A percentile compares a stretch with the other conserved stretches of the same genome.
These are phyloP conservation scores for Alternaria dauci DNA, from an alignment of 2,329 filamentous ascomycete species.

Conservation along the genomic window DNA sequence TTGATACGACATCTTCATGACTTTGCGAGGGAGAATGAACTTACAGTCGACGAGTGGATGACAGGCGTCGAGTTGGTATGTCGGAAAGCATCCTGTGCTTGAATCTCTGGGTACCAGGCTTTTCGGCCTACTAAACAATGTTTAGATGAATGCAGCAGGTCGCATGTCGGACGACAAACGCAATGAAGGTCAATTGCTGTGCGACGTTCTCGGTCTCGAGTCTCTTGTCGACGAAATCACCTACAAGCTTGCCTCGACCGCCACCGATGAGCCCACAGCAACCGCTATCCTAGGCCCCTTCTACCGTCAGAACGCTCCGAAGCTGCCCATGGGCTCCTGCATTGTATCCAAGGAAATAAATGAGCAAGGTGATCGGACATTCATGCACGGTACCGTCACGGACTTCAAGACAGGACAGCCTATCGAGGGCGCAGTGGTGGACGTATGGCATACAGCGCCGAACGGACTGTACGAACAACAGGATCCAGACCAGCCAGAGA, in stretches of 20 bases:
- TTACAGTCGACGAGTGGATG: constrained; percentile 82
- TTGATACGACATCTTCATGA: constrained; percentile 79
- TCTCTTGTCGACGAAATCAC: constrained; percentile 80
- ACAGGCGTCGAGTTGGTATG: constrained; percentile 72
- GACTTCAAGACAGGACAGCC: constrained; percentile 69
- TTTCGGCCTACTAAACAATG: constrained; percentile 8
- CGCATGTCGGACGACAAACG: constrained; percentile 69
- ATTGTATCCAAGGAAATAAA: constrained; percentile 63
- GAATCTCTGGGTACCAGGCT: not conserved
- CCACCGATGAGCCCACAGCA: constrained; percentile 65
- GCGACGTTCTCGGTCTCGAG: constrained; percentile 67
- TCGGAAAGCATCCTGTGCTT: not conserved
- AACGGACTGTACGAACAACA: constrained; percentile 76
- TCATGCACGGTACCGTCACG: constrained; percentile 70
- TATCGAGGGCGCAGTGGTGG: constrained; percentile 71
- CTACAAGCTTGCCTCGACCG: constrained; percentile 67
- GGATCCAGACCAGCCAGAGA: constrained; percentile 72
- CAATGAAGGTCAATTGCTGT: constrained; percentile 69
- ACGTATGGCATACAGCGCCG: constrained; percentile 82
- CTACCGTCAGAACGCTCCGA: constrained; percentile 77
- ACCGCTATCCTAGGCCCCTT: constrained; percentile 87
- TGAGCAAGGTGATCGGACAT: constrained; percentile 62
- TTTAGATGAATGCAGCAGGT: constrained; percentile 67
- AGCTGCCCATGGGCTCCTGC: constrained; percentile 72
- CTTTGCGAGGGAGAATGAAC: constrained; percentile 78